Percentiles rank a stretch among this genome's conserved stretches.
Conservation (phyloP, 140 eudicot genomes). For the Bidens hawaiensis region DNA sequence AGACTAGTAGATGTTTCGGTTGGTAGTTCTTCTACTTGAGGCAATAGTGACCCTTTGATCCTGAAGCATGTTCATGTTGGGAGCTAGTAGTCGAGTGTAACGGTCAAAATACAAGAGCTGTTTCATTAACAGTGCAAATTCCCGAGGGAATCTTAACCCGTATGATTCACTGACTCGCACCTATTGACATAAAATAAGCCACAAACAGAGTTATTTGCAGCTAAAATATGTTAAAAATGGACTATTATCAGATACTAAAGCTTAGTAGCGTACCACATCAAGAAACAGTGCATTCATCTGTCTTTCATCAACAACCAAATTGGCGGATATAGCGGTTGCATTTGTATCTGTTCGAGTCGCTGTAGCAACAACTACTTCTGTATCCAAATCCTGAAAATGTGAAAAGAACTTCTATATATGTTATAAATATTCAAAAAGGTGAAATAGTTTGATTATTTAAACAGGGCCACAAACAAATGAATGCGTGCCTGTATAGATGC, state of each 20-base stretch:
- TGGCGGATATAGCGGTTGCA: conserved; percentile 83
- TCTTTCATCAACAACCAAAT: conserved; percentile 82
- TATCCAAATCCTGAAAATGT: conserved; percentile 75
- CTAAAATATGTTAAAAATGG: not conserved
- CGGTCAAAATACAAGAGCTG: conserved; percentile 96
- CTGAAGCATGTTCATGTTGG: conserved; percentile 93
- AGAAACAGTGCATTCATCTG: conserved; percentile 97
- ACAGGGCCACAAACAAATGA: not conserved
- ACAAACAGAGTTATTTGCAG: not conserved
- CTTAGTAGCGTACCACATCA: conserved; percentile 89
- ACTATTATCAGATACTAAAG: conserved; percentile 10
- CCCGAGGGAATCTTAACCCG: conserved; percentile 91
- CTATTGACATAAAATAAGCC: conserved; percentile 29
- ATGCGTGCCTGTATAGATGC: conserved; percentile 72
- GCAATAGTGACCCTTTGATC: conserved; percentile 80
- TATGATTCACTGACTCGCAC: conserved; percentile 97
- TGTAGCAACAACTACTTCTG: conserved; percentile 86
- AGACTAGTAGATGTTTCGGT: conserved; percentile 38
- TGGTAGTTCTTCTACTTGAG: conserved; percentile 51
- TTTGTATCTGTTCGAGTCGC: conserved; percentile 71
- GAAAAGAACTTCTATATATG: not conserved
- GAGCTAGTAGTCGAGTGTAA: conserved; percentile 88
- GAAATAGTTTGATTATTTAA: conserved; percentile 2
- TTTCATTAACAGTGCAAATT: conserved; percentile 95
- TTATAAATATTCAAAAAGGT: not conserved